Evolutionary conservation across 805 yeast genomes (phyloP), one percentile per base, ranked within the genome.

Genomic region (Candida ponderosae): DNA sequence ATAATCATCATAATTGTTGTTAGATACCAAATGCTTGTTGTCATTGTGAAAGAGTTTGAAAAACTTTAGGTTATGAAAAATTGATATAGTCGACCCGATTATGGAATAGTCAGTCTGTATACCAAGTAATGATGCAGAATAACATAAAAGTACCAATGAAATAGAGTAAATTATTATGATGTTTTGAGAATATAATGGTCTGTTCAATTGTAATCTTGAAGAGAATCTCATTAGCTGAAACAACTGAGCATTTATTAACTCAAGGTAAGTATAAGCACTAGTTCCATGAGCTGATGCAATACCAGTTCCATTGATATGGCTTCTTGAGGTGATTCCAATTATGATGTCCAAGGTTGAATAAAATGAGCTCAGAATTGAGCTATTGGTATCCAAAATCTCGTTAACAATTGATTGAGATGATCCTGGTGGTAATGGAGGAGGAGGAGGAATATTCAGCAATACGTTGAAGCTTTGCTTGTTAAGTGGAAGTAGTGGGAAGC

Each of bases 1-100:
- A 35, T 41, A 51, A 24, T 47, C 51, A 34, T 51, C 54, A 39
- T 44, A 50, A 39, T 47, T 48, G 32, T 31, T 43, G 32, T 40
- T 40, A 4, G 45, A 44, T 11, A 32, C 37, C 19, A 24, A 32
- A 19, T 20, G 20, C 32, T 29, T 34, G 28, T 7, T 36, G 36
- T 34, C 31, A 31, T 40, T 50, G 41, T 51, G 49, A 31, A 57
- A 52, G 14, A 64, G 60, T 37, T 50, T 70, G 50, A 51, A 64
- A 8, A 80, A 56, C 43, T 69, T 69, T 54, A 76, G 70, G 46
- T 79, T 86, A 51, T 74, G 74, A 49, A 79, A 72, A 13, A 77
- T 64, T 2, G 78, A 59, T 13, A 70, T 64, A 2, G 81, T 63
- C 39, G 70, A 60, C 4, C 76, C 67, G 21, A 81, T 62, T 9